A percentile compares a stretch with the other conserved stretches of the same genome.
Conservation (phyloP, 371 early-diverging fungal genomes). For the Apophysomyces sp. region DNA sequence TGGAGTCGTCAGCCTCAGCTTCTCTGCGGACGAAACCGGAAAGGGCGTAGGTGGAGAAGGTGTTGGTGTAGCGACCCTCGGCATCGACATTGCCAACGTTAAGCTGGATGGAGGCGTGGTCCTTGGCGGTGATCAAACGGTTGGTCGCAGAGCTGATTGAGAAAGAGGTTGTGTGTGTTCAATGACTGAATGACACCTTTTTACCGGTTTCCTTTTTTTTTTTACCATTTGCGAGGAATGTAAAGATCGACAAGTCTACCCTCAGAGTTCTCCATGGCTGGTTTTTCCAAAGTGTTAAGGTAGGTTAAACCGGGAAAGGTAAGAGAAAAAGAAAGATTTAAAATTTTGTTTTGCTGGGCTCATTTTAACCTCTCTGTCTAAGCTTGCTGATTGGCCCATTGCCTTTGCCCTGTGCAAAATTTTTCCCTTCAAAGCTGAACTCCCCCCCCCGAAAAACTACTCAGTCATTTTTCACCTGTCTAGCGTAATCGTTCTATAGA, state of each 20-base stretch:
- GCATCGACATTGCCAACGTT: constrained; percentile 95
- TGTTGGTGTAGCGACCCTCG: constrained; percentile 77
- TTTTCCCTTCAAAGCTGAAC: not conserved
- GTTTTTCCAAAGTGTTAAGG: constrained; percentile 23
- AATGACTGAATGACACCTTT: not conserved
- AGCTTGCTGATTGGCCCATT: not conserved
- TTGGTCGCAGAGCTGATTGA: constrained; percentile 49
- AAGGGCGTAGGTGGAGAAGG: constrained; percentile 88
- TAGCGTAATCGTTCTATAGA: too few relatives aligned
- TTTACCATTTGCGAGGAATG: constrained; percentile 95
- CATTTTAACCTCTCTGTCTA: not conserved
- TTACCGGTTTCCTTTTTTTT: not conserved
- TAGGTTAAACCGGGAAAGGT: constrained; percentile 8
- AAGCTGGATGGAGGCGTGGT: constrained; percentile 98
- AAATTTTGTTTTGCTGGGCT: constrained; percentile 5
- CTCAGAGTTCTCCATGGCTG: constrained; percentile 68
- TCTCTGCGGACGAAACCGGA: constrained; percentile 90
- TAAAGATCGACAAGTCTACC: constrained; percentile 87
- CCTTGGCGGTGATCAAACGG: constrained; percentile 69
- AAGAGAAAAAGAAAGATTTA: constrained; percentile 4
- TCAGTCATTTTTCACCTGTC: too few relatives aligned
- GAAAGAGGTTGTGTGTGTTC: not conserved
- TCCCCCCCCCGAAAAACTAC: not conserved
- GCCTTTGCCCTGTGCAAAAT: not conserved
- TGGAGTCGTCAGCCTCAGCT: constrained; percentile 94